Conservation (phyloP, 2,329 filamentous ascomycete species). For the Exophiala oligosperma region DNA sequence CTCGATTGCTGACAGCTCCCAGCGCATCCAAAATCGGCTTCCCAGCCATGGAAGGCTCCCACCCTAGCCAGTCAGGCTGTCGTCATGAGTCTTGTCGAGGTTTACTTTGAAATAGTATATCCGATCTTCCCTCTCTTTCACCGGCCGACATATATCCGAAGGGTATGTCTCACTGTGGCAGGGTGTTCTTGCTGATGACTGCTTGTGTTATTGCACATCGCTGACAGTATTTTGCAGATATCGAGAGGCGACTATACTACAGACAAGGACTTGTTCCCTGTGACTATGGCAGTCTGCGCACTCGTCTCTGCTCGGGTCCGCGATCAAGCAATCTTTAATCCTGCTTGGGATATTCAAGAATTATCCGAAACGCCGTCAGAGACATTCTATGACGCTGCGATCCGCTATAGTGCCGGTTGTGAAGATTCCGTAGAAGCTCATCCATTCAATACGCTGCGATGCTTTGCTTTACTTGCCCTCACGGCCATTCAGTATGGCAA, state of each 20-base stretch:
- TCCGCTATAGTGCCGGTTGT: slow-evolving; percentile 38
- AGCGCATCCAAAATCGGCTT: neutral
- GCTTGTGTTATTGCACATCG: neutral
- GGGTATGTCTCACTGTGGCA: slow-evolving; percentile 4
- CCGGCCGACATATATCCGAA: slow-evolving; percentile 43
- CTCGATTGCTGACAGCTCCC: neutral
- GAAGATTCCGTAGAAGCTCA: slow-evolving; percentile 15
- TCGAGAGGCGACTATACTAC: slow-evolving; percentile 44
- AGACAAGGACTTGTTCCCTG: slow-evolving; percentile 48
- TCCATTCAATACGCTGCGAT: slow-evolving; percentile 45
- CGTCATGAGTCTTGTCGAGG: slow-evolving; percentile 47
- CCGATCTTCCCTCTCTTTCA: slow-evolving; percentile 57
- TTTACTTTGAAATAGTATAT: slow-evolving; percentile 57
- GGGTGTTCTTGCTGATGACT: neutral
- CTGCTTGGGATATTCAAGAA: slow-evolving; percentile 34
- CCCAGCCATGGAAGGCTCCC: slow-evolving; percentile 42
- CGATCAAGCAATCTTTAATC: slow-evolving; percentile 49
- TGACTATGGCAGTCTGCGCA: slow-evolving; percentile 54
- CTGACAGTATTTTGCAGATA: slow-evolving; percentile 31
- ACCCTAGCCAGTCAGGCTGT: slow-evolving; percentile 39
- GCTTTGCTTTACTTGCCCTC: slow-evolving; percentile 51
- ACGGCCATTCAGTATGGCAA: slow-evolving; percentile 54
- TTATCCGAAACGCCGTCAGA: slow-evolving; percentile 41
- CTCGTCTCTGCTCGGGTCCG: slow-evolving; percentile 50
- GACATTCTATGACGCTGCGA: slow-evolving; percentile 46